Base-by-base conservation (phyloP, 306 rosid species). In the Pachyrhizus erosus region DNA sequence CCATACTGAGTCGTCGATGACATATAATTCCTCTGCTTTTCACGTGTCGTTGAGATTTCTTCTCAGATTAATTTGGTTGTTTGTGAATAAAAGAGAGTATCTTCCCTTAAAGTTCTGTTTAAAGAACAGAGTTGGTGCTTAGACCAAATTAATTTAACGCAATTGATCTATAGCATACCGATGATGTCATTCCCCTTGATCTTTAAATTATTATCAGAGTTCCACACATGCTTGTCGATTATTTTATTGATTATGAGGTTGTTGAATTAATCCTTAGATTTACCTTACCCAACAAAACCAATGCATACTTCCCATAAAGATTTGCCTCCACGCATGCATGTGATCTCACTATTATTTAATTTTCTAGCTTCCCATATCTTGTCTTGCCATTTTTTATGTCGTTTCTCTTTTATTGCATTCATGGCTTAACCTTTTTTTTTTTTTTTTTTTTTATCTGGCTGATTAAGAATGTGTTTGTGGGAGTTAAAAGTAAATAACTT, bases 191-290 rank as follows among this genome's bases (percentile, higher is more conserved):
- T 66, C 73, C 40, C 78, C 76, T 76, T 57, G n/a, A 42, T 43
- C 13, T 71, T 80, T 54, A 80, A 70, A 49, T 58, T 70, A 67
- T 83, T 49, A 70, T 37, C 67, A 46, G 77, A 78, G 73, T 48
- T 87, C 24, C 80, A 76, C 85, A 69, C 85, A 83, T 87, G 86
- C 86, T 27, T 49, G 26, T 67, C 55, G 2, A 79, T 74, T 83
- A 70, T 29, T 87, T 86, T 75, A 82, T 86, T 70, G 11, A 73
- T 80, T 67, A 31, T 33, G 70, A 62, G 86, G 70, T 69, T 52
- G 83, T 74, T 84, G 89, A 90, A 83, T 71, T 60, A 72, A 80
- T 89, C 83, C 82, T 80, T 54, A 68, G 62, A 84, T 82, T 82
- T 80, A 33, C 75, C 84, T 75, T 37, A 43, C 78, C 70, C 75